phyloP scores from a whole-genome alignment of 495 filamentous ascomycete species.

The Friedmanniomyces simplex region DNA sequence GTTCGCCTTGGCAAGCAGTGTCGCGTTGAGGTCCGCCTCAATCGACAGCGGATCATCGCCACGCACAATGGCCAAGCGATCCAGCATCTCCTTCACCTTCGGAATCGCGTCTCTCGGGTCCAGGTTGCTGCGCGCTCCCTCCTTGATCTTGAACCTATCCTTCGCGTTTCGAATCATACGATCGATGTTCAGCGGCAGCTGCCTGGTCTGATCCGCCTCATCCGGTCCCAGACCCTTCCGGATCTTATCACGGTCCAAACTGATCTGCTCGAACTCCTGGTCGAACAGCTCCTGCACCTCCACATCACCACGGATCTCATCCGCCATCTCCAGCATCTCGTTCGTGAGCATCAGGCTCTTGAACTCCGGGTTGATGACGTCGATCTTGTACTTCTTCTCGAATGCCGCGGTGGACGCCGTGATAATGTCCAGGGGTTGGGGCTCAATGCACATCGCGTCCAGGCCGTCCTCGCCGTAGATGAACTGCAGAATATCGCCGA shows the following conservation, averaged over 20 bases:
- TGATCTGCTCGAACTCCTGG: constrained; percentile 73
- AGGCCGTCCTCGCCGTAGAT: constrained; percentile 96
- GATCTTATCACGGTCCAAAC: constrained; percentile 62
- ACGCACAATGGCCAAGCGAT: constrained; percentile 70
- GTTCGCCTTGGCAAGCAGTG: constrained; percentile 80
- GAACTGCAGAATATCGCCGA: constrained; percentile 95
- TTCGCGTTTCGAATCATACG: constrained; percentile 84
- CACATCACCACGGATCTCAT: constrained; percentile 76
- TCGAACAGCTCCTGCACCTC: constrained; percentile 77
- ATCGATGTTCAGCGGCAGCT: constrained; percentile 82
- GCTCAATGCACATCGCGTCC: constrained; percentile 82
- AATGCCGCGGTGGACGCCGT: constrained; percentile 62
- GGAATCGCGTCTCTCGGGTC: constrained; percentile 83
- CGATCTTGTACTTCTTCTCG: constrained; percentile 70
- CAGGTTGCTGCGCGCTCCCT: constrained; percentile 73
- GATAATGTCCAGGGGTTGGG: constrained; percentile 80
- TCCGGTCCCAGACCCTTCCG: constrained; percentile 46
- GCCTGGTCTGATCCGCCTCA: constrained; percentile 69
- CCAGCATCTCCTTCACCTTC: constrained; percentile 62
- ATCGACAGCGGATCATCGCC: constrained; percentile 68
- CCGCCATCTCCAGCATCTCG: constrained; percentile 72
- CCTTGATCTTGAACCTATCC: constrained; percentile 81
- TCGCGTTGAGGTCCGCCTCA: constrained; percentile 83
- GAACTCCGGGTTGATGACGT: constrained; percentile 68
- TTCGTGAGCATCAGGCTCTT: constrained; percentile 45